phyloP scores from a whole-genome alignment of 108 stramenopile species.

The Cyclotella kingstonii region DNA sequence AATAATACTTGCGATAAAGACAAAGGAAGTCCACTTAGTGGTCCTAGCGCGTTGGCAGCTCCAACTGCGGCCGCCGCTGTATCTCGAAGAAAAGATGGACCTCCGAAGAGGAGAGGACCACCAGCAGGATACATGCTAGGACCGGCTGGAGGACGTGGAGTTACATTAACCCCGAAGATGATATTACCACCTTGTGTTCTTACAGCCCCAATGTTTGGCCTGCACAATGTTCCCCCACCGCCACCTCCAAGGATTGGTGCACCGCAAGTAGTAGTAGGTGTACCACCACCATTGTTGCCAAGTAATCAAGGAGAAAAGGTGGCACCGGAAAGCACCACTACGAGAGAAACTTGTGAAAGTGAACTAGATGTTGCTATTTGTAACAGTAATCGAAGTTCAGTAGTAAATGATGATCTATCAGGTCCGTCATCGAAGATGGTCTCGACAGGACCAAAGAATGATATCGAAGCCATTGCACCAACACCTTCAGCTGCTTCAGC shows the following conservation, averaged over 20 bases:
- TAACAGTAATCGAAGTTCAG: no score
- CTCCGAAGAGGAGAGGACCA: slow-evolving; percentile 64
- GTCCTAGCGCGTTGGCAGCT: no score
- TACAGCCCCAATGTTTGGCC: not conserved
- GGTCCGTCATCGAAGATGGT: no score
- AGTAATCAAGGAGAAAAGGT: not conserved
- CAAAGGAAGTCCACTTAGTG: no score
- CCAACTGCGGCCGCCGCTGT: slow-evolving; percentile 7
- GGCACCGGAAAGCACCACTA: not conserved
- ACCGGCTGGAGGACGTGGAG: slow-evolving; percentile 60
- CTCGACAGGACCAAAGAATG: no score
- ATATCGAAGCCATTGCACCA: no score
- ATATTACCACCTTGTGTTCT: no score
- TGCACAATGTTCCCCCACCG: slow-evolving; percentile 11
- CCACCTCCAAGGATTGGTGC: slow-evolving; percentile 17
- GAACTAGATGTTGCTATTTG: no score
- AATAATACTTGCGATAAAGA: slow-evolving; percentile 9
- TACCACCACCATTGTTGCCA: not conserved
- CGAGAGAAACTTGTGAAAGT: no score
- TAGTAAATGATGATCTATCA: no score
- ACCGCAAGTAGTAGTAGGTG: not conserved
- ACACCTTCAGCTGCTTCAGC: not conserved
- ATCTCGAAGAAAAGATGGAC: slow-evolving; percentile 30
- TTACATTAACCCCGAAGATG: slow-evolving; percentile 3
- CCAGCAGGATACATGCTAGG: slow-evolving; percentile 81